Evolutionary conservation across 2,329 filamentous ascomycete genomes (phyloP).

Genomic region (Xylaria sp.): DNA sequence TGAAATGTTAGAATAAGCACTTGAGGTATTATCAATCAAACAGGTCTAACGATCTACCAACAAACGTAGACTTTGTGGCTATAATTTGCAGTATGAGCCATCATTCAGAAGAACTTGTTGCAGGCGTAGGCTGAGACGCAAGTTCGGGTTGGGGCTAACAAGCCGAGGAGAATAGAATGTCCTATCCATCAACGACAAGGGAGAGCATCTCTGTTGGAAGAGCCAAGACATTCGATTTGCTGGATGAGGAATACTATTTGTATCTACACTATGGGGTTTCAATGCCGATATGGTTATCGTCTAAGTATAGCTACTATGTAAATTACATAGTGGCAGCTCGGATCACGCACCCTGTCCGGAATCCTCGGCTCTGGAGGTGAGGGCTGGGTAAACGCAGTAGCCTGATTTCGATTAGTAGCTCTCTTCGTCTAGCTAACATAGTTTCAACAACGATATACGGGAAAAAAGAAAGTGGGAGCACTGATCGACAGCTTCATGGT

Average conservation of each 20-base stretch:
- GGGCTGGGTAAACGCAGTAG: not conserved
- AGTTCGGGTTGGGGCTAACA: not conserved
- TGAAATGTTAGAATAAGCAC: not conserved
- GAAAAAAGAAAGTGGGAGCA: no score
- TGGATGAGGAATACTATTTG: not conserved
- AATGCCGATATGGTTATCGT: not conserved
- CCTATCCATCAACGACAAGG: not conserved
- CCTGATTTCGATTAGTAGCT: conserved; percentile 6
- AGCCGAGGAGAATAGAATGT: not conserved
- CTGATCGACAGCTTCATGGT: conserved; percentile 3
- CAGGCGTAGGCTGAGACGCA: not conserved
- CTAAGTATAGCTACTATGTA: no score
- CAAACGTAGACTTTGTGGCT: not conserved
- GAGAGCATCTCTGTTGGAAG: not conserved
- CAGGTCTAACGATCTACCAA: not conserved
- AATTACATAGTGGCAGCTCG: not conserved
- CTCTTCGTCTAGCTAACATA: conserved; percentile 8
- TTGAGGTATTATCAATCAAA: not conserved
- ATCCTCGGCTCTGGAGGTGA: not conserved
- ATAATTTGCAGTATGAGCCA: not conserved
- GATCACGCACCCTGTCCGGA: not conserved
- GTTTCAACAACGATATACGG: not conserved
- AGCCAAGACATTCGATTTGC: not conserved
- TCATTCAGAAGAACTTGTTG: not conserved
- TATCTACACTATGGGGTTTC: not conserved